These are phyloP conservation scores for Xerocomus amazonicus DNA, from an alignment of 1,284 basidiomycete species.

Conservation along the genomic window DNA sequence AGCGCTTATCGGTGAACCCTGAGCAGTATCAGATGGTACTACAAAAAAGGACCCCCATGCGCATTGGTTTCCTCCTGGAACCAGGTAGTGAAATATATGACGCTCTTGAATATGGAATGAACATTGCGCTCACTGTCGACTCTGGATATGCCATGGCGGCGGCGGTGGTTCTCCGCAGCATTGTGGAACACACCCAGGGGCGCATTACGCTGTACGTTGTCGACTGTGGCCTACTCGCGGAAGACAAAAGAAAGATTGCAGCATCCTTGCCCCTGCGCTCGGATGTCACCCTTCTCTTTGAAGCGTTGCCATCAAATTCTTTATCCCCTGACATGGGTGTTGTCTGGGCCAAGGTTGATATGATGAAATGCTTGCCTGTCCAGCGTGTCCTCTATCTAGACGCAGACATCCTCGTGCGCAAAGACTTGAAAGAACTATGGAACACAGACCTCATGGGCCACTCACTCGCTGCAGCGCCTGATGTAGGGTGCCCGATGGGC, in stretches of 20 bases:
- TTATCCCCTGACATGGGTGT: constrained; percentile 32
- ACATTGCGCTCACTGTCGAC: constrained; percentile 45
- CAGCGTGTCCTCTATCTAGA: constrained; percentile 53
- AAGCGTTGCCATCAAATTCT: constrained; percentile 35
- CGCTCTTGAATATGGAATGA: constrained; percentile 45
- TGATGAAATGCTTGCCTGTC: constrained; percentile 44
- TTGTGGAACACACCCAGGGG: constrained; percentile 35
- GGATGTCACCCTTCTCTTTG: constrained; percentile 41
- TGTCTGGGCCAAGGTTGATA: constrained; percentile 51
- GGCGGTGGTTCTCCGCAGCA: constrained; percentile 46
- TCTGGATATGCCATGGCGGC: constrained; percentile 46
- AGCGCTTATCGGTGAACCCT: constrained; percentile 35
- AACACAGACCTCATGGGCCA: constrained; percentile 40
- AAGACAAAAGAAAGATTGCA: constrained; percentile 37
- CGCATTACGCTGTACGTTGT: constrained; percentile 50
- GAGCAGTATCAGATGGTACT: constrained; percentile 50
- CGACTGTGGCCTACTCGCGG: constrained; percentile 41
- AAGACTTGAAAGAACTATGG: constrained; percentile 44
- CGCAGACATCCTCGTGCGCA: constrained; percentile 48
- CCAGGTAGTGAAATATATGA: constrained; percentile 2
- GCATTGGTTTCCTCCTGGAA: constrained; percentile 48
- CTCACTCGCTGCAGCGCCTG: constrained; percentile 42
- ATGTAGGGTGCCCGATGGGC: constrained; percentile 52
- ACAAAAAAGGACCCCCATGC: constrained; percentile 48
- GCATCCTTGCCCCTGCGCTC: constrained; percentile 28